Conservation (phyloP, 1,284 basidiomycete genomes). For the Trichosporon sp. region DNA sequence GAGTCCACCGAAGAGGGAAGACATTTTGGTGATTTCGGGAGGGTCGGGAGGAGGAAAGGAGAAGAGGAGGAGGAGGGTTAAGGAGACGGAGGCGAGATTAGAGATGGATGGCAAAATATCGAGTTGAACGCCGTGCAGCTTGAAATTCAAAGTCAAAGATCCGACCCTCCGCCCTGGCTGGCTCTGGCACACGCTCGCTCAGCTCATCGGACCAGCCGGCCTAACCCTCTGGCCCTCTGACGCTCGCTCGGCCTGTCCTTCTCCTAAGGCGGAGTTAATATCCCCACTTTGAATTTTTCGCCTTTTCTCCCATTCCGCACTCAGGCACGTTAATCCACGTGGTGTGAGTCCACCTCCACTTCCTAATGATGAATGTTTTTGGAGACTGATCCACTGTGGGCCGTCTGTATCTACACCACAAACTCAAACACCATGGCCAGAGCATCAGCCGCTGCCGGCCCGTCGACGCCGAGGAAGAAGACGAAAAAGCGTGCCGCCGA, state of each 20-base stretch:
- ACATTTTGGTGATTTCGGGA: constrained; percentile 40
- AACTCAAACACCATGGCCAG: constrained; percentile 18
- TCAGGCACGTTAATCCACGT: neutral
- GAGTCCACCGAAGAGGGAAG: constrained; percentile 52
- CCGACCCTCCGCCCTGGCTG: neutral
- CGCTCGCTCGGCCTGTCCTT: neutral
- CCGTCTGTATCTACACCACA: neutral
- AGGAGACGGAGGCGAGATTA: constrained; percentile 16
- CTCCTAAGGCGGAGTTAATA: constrained; percentile 3
- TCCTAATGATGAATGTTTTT: constrained; percentile 17
- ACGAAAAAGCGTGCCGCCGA: constrained; percentile 26
- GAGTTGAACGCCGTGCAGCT: constrained; percentile 16
- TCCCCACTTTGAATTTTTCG: constrained; percentile 2
- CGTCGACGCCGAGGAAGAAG: constrained; percentile 24
- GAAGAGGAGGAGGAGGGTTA: constrained; percentile 13
- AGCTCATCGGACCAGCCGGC: constrained; percentile 15
- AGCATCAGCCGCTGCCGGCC: constrained; percentile 24
- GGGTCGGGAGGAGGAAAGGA: constrained; percentile 8
- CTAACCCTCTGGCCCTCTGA: neutral
- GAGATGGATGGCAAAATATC: constrained; percentile 20
- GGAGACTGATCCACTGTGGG: neutral
- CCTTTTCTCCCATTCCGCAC: constrained; percentile 16
- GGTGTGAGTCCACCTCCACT: neutral
- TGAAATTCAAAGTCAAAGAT: constrained; percentile 16
- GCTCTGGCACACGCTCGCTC: neutral